Conservation (phyloP, 192 early-diverging fungal genomes). For the Linnemannia elongata region DNA sequence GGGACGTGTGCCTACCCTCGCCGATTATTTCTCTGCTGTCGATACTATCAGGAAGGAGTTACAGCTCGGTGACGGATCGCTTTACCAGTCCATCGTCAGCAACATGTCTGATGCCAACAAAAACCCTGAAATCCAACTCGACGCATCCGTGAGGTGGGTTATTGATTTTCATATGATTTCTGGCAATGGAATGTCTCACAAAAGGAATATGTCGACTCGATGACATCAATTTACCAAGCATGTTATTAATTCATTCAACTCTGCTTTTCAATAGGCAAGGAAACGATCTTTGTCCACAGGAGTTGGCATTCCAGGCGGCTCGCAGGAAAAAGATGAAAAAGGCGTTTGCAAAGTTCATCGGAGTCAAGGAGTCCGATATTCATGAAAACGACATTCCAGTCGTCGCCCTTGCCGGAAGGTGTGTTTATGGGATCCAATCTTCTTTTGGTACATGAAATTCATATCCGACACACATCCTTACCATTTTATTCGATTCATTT, state of each 20-base stretch:
- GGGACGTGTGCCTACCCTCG: slow-evolving; percentile 43
- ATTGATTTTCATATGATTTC: slow-evolving; percentile 1
- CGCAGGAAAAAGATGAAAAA: slow-evolving; percentile 65
- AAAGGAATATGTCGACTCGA: not conserved
- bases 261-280: slow-evolving; percentile 34
- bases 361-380: slow-evolving; percentile 72
- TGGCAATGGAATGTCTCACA: not conserved
- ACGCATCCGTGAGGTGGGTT: slow-evolving; percentile 56
- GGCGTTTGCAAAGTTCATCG: slow-evolving; percentile 85
- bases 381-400: slow-evolving; percentile 78
- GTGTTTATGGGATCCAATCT: not conserved
- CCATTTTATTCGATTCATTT: not conserved
- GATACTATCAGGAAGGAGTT: slow-evolving; percentile 42
- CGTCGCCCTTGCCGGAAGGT: slow-evolving; percentile 78
- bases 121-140: slow-evolving; percentile 61
- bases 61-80: slow-evolving; percentile 53
- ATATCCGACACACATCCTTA: not conserved
- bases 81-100: slow-evolving; percentile 47
- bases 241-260: slow-evolving; percentile 19
- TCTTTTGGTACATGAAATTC: not conserved
- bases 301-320: slow-evolving; percentile 60
- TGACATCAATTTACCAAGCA: not conserved
- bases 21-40: slow-evolving; percentile 46
- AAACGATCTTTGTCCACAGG: slow-evolving; percentile 59
- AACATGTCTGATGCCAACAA: slow-evolving; percentile 47